Evolutionary conservation across 225 moss, liverwort and hornwort genomes (phyloP).

Genomic region (Physcomitrellopsis africana): DNA sequence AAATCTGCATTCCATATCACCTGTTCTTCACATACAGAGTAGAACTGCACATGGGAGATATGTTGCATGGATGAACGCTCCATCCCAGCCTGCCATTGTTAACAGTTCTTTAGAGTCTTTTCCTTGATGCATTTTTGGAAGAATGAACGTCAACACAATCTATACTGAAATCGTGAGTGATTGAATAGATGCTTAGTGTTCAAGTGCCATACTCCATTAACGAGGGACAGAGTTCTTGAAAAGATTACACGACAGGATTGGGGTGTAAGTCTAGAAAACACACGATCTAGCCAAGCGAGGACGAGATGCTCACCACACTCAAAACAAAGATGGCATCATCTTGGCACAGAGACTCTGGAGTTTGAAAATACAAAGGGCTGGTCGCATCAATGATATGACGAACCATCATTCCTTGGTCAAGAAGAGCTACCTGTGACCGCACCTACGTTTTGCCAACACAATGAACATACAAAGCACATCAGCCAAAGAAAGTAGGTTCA

Average conservation of each 20-base stretch:
- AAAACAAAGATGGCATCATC: constrained; percentile 77
- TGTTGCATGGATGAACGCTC: constrained; percentile 82
- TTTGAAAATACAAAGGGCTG: constrained; percentile 73
- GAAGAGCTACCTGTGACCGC: constrained; percentile 74
- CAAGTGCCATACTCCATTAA: constrained; percentile 17
- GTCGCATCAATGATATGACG: constrained; percentile 77
- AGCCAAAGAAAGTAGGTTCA: background rate
- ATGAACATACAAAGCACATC: constrained; percentile 22
- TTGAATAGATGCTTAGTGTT: background rate
- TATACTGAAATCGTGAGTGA: constrained; percentile 12
- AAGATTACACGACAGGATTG: constrained; percentile 4
- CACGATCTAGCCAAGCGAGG: constrained; percentile 21
- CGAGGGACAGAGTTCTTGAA: constrained; percentile 6
- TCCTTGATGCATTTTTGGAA: constrained; percentile 6
- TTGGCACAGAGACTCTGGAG: constrained; percentile 54
- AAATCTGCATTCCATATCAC: constrained; percentile 86
- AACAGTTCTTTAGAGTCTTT: constrained; percentile 26
- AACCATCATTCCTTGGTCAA: constrained; percentile 77
- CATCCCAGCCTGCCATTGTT: constrained; percentile 57
- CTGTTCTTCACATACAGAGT: constrained; percentile 68
- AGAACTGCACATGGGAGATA: constrained; percentile 78
- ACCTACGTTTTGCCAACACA: constrained; percentile 49
- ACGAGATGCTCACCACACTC: constrained; percentile 62
- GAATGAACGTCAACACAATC: background rate
- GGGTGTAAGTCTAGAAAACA: constrained; percentile 14